Evolutionary conservation across 805 yeast genomes (phyloP).

Genomic region (Candida adriatica): DNA sequence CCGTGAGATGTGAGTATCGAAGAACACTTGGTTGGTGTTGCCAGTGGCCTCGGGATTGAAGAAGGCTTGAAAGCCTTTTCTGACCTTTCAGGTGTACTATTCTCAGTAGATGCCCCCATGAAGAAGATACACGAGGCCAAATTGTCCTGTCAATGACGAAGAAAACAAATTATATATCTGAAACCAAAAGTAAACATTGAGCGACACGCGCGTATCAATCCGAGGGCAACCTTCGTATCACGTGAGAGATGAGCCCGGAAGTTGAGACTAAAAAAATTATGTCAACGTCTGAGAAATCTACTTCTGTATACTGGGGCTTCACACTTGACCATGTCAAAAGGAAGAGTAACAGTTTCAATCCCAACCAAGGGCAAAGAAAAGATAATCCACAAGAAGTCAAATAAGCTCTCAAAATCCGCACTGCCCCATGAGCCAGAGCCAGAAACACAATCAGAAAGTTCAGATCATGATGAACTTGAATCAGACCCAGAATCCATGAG

Average conservation of each 20-base stretch:
- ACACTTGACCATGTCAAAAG: constrained; percentile 22
- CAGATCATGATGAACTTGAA: not conserved
- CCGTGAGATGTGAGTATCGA: constrained; percentile 12
- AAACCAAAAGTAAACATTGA: no score
- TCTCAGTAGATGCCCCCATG: not conserved
- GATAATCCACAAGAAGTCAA: constrained; percentile 1
- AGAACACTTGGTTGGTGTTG: constrained; percentile 17
- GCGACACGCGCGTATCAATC: no score
- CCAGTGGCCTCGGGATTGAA: constrained; percentile 16
- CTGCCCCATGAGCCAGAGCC: not conserved
- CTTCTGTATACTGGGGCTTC: no score
- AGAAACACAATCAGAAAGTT: not conserved
- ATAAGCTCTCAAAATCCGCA: not conserved
- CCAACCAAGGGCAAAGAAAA: constrained; percentile 6
- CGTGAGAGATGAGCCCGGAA: no score
- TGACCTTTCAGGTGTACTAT: no score
- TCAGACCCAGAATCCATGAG: constrained; percentile 1
- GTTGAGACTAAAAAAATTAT: no score
- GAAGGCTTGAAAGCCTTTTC: constrained; percentile 12
- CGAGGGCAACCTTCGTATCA: no score
- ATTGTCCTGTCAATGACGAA: not conserved
- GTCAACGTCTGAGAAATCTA: no score
- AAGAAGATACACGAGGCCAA: not conserved
- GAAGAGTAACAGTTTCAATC: constrained; percentile 14
- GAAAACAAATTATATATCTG: no score